Conservation (phyloP, 257 asterid species). For the Solanum bulbocastanum region DNA sequence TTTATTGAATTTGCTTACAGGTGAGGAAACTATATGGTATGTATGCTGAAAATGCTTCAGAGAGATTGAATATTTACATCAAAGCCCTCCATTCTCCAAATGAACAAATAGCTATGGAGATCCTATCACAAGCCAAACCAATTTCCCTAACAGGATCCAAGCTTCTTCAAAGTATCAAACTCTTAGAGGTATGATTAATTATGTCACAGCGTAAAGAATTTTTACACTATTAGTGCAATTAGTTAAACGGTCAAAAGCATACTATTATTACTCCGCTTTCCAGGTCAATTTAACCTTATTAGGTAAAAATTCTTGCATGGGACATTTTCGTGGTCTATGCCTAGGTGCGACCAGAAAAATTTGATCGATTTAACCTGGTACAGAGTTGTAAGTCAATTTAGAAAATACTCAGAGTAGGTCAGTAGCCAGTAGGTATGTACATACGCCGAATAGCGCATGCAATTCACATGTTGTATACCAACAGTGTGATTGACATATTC, state of each 20-base stretch:
- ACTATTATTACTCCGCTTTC: not conserved
- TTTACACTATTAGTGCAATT: not conserved
- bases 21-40: conserved; percentile 21
- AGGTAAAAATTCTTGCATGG: not conserved
- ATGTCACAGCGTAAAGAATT: not conserved
- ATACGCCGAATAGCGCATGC: no score
- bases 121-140: conserved; percentile 33
- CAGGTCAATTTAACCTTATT: not conserved
- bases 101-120: conserved; percentile 10
- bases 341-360: not conserved
- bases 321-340: not conserved
- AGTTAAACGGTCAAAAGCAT: not conserved
- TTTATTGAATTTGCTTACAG: conserved; percentile 8
- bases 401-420: not conserved
- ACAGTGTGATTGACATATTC: not conserved
- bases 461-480: not conserved
- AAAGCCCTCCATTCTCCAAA: conserved; percentile 23
- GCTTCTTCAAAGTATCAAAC: conserved; percentile 35
- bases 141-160: conserved; percentile 41
- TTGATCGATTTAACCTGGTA: not conserved
- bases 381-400: not conserved
- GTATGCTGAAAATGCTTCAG: conserved; percentile 40
- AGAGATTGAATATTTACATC: conserved; percentile 36
- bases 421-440: not conserved
- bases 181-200: conserved; percentile 30